Conservation (phyloP, 2,329 filamentous ascomycete genomes). For the Stemphylium vesicarium region DNA sequence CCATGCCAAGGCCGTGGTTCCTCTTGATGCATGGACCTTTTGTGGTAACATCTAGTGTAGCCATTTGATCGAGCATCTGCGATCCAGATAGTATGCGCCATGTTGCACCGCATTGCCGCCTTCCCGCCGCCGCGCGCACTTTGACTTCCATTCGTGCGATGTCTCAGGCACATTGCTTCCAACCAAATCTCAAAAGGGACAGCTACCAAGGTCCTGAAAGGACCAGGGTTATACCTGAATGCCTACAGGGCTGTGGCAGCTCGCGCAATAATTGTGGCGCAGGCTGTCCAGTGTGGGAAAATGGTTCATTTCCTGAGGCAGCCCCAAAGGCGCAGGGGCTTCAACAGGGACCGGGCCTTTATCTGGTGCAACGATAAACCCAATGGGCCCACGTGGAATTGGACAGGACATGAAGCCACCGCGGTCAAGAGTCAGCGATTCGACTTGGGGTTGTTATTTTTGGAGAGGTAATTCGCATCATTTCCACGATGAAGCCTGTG, state of each 20-base stretch:
- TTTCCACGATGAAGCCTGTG: constrained; percentile 11
- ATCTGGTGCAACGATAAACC: constrained; percentile 24
- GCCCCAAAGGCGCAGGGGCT: constrained; percentile 20
- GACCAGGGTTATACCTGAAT: background rate
- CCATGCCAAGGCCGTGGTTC: constrained; percentile 12
- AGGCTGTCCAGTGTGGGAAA: constrained; percentile 9
- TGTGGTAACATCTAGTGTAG: background rate
- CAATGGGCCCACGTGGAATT: constrained; percentile 38
- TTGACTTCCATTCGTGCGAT: background rate
- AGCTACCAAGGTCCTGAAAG: constrained; percentile 2
- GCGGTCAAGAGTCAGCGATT: constrained; percentile 5
- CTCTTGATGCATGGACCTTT: background rate
- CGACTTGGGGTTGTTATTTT: constrained; percentile 22
- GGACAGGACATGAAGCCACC: constrained; percentile 15
- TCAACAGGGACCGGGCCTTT: constrained; percentile 18
- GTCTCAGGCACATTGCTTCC: constrained; percentile 1
- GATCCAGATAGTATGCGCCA: background rate
- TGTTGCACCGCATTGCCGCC: background rate
- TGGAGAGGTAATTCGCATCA: constrained; percentile 18
- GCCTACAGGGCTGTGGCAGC: background rate
- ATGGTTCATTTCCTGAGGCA: constrained; percentile 12
- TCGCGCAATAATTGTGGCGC: constrained; percentile 9
- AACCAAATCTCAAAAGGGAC: background rate
- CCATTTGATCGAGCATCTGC: background rate
- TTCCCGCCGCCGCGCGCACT: background rate